These are phyloP conservation scores for Suillus brevipes DNA, from an alignment of 768 basidiomycete genomes.

Conservation along the genomic window DNA sequence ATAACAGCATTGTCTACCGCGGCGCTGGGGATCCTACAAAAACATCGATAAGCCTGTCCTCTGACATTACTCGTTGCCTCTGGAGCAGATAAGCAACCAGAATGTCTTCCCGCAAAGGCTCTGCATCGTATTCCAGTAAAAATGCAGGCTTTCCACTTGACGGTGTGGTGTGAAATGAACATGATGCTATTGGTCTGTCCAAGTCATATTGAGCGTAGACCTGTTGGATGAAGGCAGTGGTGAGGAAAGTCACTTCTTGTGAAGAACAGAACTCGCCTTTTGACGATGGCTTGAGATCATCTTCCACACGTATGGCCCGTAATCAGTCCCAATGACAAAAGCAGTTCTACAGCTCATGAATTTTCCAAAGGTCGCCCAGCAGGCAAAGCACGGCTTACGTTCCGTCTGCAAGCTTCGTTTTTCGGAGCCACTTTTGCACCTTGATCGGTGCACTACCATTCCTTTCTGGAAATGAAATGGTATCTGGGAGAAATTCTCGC, in stretches of 20 bases:
- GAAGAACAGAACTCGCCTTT: conserved; percentile 15
- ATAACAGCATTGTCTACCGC: not conserved
- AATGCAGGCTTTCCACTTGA: conserved; percentile 19
- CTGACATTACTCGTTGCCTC: conserved; percentile 24
- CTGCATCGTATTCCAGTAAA: conserved; percentile 22
- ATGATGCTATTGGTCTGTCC: conserved; percentile 24
- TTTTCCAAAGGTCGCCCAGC: not conserved
- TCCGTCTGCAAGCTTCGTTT: conserved; percentile 23
- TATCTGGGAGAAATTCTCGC: conserved; percentile 28
- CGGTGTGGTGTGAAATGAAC: conserved; percentile 15
- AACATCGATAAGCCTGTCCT: conserved; percentile 26
- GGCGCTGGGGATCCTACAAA: conserved; percentile 20
- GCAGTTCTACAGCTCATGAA: conserved; percentile 11
- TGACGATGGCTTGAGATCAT: conserved; percentile 22
- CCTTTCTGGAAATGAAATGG: conserved; percentile 27
- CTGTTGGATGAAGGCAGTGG: conserved; percentile 8
- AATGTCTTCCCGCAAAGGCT: conserved; percentile 32
- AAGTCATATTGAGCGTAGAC: conserved; percentile 27
- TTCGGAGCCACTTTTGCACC: conserved; percentile 30
- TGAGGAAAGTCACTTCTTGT: not conserved
- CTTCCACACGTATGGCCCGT: conserved; percentile 30
- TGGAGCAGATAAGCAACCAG: conserved; percentile 30
- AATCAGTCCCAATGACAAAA: conserved; percentile 23
- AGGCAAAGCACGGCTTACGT: conserved; percentile 19
- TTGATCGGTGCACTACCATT: conserved; percentile 10